Evolutionary conservation across 2,329 filamentous ascomycete species (phyloP), one percentile per base, ranked within the genome.

Genomic region (Phialocephala subalpina): DNA sequence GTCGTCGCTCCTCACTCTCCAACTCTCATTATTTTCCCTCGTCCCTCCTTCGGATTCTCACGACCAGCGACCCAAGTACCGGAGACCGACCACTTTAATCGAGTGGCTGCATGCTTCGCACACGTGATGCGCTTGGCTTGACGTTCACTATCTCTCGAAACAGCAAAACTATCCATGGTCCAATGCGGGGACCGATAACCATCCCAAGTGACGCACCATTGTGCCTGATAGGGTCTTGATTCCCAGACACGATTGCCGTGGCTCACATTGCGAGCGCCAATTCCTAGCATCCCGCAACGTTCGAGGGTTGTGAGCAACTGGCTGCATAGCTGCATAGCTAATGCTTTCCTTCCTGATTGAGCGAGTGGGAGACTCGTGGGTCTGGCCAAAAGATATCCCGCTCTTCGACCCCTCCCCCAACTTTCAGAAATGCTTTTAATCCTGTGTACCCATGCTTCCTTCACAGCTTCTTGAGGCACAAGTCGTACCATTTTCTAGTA

Each of bases 151-250:
- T 53, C 49, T 53, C 49, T 53, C 36, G 45, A 68, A 57, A 18
- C 61, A 66, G 68, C 66, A 70, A 62, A 66, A 33, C 33, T 59
- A 63, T 68, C 68, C 68, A 52, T 36, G 18, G 45, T 25, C 27
- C 27, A 38, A 57, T 62, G 62, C 65, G 62, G 67, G 64, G 58
- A 60, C 27, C 57, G 62, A 66, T 62, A 68, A 58, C 56, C 57
- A 53, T 36, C 25, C 49, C 45, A 35, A 25, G 45, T 25, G 18
- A 61, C 56, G 56, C 57, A 49, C 60, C 40, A 22, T 52, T 58
- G 55, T 66, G 36, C 64, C 64, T 67, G 68, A 72, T 69, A 69
- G 67, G 68, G 67, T 64, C 53, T 55, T 64, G 60, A 25, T 67
- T 65, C 58, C 68, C 68, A 66, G 65, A 35, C 18, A 27, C 14